Evolutionary conservation across 2,329 filamentous ascomycete species (phyloP), one percentile per base, ranked within the genome.

Genomic region (Pseudogymnoascus sp.): DNA sequence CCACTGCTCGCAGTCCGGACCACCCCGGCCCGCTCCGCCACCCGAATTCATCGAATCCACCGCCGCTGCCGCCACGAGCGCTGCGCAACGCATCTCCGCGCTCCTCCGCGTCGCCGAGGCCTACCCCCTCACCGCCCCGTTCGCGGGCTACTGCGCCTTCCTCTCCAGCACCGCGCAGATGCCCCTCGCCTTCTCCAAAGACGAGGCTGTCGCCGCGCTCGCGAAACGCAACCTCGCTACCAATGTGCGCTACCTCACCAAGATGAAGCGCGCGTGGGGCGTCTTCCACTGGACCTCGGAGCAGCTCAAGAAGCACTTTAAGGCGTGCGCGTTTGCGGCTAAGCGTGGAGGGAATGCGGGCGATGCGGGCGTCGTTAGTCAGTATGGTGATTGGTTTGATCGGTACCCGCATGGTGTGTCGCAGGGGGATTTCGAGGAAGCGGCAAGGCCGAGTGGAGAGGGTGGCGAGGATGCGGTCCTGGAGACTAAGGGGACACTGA

Each of bases 211-310:
- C 59, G 90, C 96, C 72, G 82, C 84, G 11, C 83, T 84, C 7
- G 91, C 91, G 7, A 96, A 95, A 76, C 85, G 87, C 66, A 92
- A 96, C 70, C 79, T 97, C 14, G 86, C 89, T 0, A 90, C 87
- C 66, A 97, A 96, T 67, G 89, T 97, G 69, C 90, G 89, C 70
- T 97, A 94, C 69, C 77, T 99, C 49, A 88, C 89, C 62, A 94
- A 91, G 75, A 96, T 97, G 90, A 97, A 96, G 79, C 90, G 90
- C 64, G 92, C 94, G 70, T 99, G 94, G 94, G 94, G 93, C 64
- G 96, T 97, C 89, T 97, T 97, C 72, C 91, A 96, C 72, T 97
- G 92, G 77, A 92, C 97, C 83, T 88, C 91, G 0, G 92, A 97
- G 72, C 94, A 93, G 70, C 82, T 97, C 36, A 92, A 94, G 64